phyloP scores from a whole-genome alignment of 441 rosid genomes.

The Gossypium schwendimanii region DNA sequence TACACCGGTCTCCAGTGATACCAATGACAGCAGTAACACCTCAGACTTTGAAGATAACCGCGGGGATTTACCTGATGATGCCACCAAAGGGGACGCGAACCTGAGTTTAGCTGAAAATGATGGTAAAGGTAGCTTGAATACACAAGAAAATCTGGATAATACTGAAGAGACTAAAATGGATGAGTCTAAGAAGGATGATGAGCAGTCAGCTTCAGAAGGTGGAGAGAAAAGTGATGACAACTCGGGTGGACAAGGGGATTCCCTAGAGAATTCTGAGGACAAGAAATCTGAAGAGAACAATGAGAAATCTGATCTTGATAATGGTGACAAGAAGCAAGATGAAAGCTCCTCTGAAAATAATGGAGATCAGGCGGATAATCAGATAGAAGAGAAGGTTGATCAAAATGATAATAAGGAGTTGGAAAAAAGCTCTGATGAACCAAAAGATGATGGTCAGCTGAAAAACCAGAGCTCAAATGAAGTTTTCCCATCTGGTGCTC shows the following conservation, averaged over 20 bases:
- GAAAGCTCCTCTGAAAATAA: conserved; percentile 26
- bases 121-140: conserved; percentile 14
- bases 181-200: conserved; percentile 31
- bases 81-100: conserved; percentile 45
- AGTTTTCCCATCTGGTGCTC: conserved; percentile 69
- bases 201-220: conserved; percentile 30
- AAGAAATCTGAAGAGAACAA: conserved; percentile 30
- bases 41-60: conserved; percentile 43
- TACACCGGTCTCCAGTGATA: conserved; percentile 28
- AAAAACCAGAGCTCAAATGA: conserved; percentile 44
- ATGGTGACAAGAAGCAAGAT: conserved; percentile 27
- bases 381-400: conserved; percentile 34
- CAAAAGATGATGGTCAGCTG: conserved; percentile 34
- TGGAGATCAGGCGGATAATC: conserved; percentile 31
- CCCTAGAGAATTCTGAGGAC: conserved; percentile 30
- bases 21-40: conserved; percentile 26
- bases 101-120: conserved; percentile 22
- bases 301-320: conserved; percentile 26
- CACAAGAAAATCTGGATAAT: conserved; percentile 36
- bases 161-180: conserved; percentile 24
- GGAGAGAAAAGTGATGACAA: conserved; percentile 27
- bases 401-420: conserved; percentile 33
- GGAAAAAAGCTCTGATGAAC: conserved; percentile 29
- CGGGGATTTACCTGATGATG: conserved; percentile 59
- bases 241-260: conserved; percentile 34